Evolutionary conservation across 2,329 filamentous ascomycete genomes (phyloP), one percentile per base, ranked within the genome.

Genomic region (Fusarium multiceps): DNA sequence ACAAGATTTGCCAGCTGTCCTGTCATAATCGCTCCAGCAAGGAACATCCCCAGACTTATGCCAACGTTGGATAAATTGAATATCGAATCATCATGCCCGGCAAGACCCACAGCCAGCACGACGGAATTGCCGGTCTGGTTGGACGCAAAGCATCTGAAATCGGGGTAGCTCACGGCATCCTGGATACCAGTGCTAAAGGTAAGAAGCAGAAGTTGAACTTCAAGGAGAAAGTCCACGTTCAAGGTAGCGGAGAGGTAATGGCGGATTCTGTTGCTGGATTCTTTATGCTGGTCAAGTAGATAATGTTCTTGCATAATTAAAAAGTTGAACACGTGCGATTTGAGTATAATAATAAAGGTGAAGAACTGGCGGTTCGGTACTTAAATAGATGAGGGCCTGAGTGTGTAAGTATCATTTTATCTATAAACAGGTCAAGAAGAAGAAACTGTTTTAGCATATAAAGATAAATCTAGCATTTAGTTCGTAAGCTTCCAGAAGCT

Each of bases 161-260:
- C 50, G 6, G 40, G 40, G 23, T 54, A 54, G 50, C 50, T 54
- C 7, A 54, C 41, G n/a, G 50, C 50, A 54, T 54, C 50, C 13
- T 54, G 50, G 8, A 54, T 54, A 1, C 50, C 50, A 2, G 41
- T 54, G 27, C 40, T 43, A 3, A 54, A 32, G 7, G 50, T 54
- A 2, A 54, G 50, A 14, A 54, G 41, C 5, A 54, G 28, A 14
- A 54, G 50, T n/a, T 54, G 50, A 16, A 32, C 21, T 20, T 54
- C 50, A 11, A 54, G 50, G 3, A 54, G 27, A 7, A 54, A 28
- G 25, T 54, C 50, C 7, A 54, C 41, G 18, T 18, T 54, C 1
- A 54, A 27, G 7, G 20, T 43, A 6, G n/a, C 37, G 21, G 16
- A 10, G 14, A 28, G 27, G n/a, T 28, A 54, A 14, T 32, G 40